Evolutionary conservation across 2,329 filamentous ascomycete species (phyloP).

Genomic region (Fusarium sublunatum): DNA sequence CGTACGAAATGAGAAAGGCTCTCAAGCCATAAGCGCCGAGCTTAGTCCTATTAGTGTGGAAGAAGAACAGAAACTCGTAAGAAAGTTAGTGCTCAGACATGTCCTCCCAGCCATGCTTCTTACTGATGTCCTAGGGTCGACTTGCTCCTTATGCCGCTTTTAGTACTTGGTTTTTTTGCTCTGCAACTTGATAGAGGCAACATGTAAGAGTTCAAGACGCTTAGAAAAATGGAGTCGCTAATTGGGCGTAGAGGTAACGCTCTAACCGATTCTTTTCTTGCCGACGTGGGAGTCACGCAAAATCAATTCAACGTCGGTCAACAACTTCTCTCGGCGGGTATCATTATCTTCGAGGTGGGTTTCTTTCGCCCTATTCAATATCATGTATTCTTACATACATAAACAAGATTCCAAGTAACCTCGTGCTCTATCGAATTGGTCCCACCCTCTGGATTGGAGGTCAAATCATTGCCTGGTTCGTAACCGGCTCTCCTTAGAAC

Average conservation of each 20-base stretch:
- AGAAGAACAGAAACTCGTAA: conserved; percentile 40
- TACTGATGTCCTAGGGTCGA: conserved; percentile 52
- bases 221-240: no score
- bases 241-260: no score
- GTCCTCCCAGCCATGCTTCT: conserved; percentile 36
- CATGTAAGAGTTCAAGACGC: no score
- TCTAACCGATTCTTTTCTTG: conserved; percentile 55
- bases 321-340: conserved; percentile 54
- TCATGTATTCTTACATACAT: no score
- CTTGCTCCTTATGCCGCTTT: conserved; percentile 56
- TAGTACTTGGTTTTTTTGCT: conserved; percentile 58
- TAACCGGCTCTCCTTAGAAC: no score
- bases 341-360: conserved; percentile 10
- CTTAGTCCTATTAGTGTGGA: no score
- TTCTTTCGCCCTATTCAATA: no score
- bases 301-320: conserved; percentile 61
- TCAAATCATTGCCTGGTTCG: conserved; percentile 47
- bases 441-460: conserved; percentile 57
- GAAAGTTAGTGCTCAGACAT: conserved; percentile 40
- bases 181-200: conserved; percentile 53
- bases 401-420: conserved; percentile 13
- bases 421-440: conserved; percentile 53
- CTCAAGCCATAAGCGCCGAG: no score
- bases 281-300: conserved; percentile 58
- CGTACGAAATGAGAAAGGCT: no score